Base-by-base conservation (phyloP, 2,329 filamentous ascomycete species). In the Colletotrichum sp. region DNA sequence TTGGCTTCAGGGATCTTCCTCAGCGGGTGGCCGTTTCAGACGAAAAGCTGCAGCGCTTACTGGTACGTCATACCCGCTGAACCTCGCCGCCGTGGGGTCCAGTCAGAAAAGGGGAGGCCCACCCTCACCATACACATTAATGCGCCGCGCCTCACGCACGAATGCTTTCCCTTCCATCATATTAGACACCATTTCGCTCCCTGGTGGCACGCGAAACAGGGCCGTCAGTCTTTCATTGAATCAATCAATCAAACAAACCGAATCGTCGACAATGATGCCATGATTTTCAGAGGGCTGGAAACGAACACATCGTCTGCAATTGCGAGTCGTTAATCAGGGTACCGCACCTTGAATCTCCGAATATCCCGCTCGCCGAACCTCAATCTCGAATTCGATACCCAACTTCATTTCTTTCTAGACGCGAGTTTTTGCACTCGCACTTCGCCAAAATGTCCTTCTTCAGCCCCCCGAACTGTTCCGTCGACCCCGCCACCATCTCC, bases 401-500 rank as follows among this genome's bases (percentile, higher is more conserved):
- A 49, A 21, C 44, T 49, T 49, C n/a, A n/a, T 18, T n/a, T 12
- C 16, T 49, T 6, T 21, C 15, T 52, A 52, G 16, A n/a, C n/a
- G 59, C n/a, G 15, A 32, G 13, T 62, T 8, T 15, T 16, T 34
- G 9, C 8, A 9, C 39, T 21, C 12, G 24, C 18, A 30, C 7
- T n/a, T 34, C 7, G 32, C 28, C 30, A 34, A 57, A 7, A 75
- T 75, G 69, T 63, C 32, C 5, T 26, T 76, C 6, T 76, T 76
- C 32, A 57, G 68, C 12, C 24, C 30, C 15, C 44, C 75, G 5
- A 65, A 77, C 24, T 73, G 75, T 18, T 70, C 67, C 0, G 30
- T n/a, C 18, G 28, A 68, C 59, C 32, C 34, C 6, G 44, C 68
- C 79, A 78, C 81, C 69, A 84, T 88, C 57, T 90, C 90, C 3